A percentile compares a stretch with the other conserved stretches of the same genome.
Evolutionary conservation across 805 yeast species (phyloP).

Genomic region (Candida berthetii): DNA sequence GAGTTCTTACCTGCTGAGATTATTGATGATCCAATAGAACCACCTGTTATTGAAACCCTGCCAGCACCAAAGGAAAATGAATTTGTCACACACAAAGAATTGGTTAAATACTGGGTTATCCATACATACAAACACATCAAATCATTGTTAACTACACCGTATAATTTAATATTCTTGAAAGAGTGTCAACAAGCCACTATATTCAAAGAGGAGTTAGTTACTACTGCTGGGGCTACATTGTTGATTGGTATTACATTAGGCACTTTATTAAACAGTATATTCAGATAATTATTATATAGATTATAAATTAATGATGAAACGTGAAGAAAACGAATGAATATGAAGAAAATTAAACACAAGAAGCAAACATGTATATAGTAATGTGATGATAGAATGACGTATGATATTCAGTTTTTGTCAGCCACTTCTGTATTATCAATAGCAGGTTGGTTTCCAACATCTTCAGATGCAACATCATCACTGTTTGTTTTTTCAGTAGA

Average conservation of each 20-base stretch:
- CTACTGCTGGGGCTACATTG: background rate
- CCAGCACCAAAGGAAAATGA: conserved; percentile 8
- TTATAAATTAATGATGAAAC: too few species aligned
- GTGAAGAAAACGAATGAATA: too few species aligned
- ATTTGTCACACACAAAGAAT: background rate
- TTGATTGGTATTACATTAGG: background rate
- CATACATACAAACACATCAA: background rate
- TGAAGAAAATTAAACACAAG: too few species aligned
- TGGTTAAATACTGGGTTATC: background rate
- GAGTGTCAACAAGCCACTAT: background rate
- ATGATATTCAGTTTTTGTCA: too few species aligned
- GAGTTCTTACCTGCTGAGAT: conserved; percentile 16
- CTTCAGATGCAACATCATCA: background rate
- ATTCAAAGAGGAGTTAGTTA: background rate
- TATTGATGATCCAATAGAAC: conserved; percentile 9
- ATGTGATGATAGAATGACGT: too few species aligned
- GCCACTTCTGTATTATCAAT: background rate
- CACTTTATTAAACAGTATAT: background rate
- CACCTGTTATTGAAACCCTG: conserved; percentile 10
- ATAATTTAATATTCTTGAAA: background rate
- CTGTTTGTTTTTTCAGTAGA: conserved; percentile 1
- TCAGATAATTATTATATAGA: background rate
- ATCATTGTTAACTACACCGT: conserved; percentile 9
- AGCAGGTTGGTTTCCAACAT: background rate
- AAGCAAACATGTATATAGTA: too few species aligned